phyloP scores from a whole-genome alignment of 176 grass and related monocot genomes.

The Carex scoparia region DNA sequence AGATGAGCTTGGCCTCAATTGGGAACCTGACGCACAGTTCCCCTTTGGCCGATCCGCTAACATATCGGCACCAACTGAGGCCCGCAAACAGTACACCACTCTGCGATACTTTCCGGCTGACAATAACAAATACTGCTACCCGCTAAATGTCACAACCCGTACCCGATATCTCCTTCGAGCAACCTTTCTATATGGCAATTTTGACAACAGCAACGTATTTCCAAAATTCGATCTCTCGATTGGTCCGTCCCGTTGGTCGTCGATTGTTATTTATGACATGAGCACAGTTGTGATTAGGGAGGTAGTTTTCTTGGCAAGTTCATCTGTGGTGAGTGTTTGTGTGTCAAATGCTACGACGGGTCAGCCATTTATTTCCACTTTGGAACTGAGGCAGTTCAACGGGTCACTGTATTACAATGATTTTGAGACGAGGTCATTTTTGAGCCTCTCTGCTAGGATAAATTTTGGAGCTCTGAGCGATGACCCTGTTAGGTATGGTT shows the following conservation, averaged over 20 bases:
- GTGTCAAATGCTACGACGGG: conserved; percentile 57
- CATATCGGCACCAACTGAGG: conserved; percentile 32
- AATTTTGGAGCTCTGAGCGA: conserved; percentile 64
- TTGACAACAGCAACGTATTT: conserved; percentile 67
- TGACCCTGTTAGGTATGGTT: conserved; percentile 42
- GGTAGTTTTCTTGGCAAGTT: conserved; percentile 38
- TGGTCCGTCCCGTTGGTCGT: conserved; percentile 56
- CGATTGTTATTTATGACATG: conserved; percentile 61
- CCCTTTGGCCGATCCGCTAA: conserved; percentile 31
- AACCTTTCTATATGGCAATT: conserved; percentile 69
- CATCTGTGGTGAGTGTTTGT: conserved; percentile 37
- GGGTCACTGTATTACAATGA: conserved; percentile 68
- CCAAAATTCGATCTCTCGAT: conserved; percentile 78
- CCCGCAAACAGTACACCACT: conserved; percentile 39
- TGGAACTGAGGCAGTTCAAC: conserved; percentile 64
- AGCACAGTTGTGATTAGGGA: conserved; percentile 42
- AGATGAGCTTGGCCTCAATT: conserved; percentile 51
- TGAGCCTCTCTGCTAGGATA: conserved; percentile 54
- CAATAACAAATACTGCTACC: conserved; percentile 63
- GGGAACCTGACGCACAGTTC: conserved; percentile 43
- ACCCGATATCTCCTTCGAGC: conserved; percentile 57
- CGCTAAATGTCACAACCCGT: conserved; percentile 33
- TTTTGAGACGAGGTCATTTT: conserved; percentile 51
- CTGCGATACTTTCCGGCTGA: conserved; percentile 55
- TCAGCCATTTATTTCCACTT: conserved; percentile 66